Base-by-base conservation (phyloP, 192 early-diverging fungal genomes). In the Umbelopsis sp. region DNA sequence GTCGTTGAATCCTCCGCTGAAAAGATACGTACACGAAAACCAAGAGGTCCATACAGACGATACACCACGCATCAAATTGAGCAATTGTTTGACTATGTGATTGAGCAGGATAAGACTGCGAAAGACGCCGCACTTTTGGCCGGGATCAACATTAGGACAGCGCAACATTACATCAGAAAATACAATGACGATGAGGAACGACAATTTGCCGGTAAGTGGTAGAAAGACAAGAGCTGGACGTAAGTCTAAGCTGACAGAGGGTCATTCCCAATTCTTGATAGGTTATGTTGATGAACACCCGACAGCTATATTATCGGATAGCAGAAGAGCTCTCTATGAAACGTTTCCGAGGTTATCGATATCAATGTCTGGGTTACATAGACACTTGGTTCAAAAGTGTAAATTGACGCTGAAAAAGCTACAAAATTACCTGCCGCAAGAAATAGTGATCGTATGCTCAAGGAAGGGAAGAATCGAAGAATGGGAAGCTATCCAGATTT, bases 31-130 rank as follows among this genome's bases (percentile, higher is more conserved):
- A 9, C 32, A 66, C 62, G 62, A 44, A 66, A 66, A 17, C 2
- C 16, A 44, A 66, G 62, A 66, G 62, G 62, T 29, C 31, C 62
- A 43, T 66, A 66, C 16, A 66, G 62, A 66, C 62, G 62, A 66
- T 66, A 66, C 62, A 66, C 62, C 21, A 32, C 10, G 21, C 62
- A 66, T 66, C 62, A 73, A n/a, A n/a, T n/a, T n/a, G n/a, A n/a
- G n/a, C n/a, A n/a, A n/a, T n/a, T n/a, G n/a, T n/a, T n/a, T n/a
- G 47, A 47, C 59, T 41, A 67, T 47, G 72, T 68, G 31, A 73
- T 73, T 26, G 72, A 68, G 51, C 38, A 68, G 66, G 66, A 51
- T 34, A 67, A 38, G 36, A 38, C 36, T 38, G 36, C 36, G 4
- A 38, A 38, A 8, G 36, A 38, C 3, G 36, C 36, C 8, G 36